Percentiles rank a stretch among this genome's conserved stretches.
These are phyloP conservation scores for Lodderomyces metapsilosis DNA, from an alignment of 1,139 yeast species.

Conservation along the genomic window DNA sequence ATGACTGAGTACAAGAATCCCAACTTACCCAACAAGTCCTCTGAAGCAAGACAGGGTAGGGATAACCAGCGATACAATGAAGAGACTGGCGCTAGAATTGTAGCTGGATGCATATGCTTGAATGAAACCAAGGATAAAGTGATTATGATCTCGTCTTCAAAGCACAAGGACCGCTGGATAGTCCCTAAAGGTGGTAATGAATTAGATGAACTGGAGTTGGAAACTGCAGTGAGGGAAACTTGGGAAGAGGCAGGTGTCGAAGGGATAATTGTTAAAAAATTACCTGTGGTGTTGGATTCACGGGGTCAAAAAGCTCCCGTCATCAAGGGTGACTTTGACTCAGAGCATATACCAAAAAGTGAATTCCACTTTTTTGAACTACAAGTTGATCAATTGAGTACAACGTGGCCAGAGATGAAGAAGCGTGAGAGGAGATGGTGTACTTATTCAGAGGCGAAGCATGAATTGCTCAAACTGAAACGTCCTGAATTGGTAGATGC, in stretches of 20 bases:
- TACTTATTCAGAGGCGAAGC: conserved; percentile 67
- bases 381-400: conserved; percentile 53
- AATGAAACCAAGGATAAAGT: conserved; percentile 57
- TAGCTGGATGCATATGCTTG: conserved; percentile 87
- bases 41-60: conserved; percentile 34
- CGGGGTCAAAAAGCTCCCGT: conserved; percentile 64
- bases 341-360: conserved; percentile 54
- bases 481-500: conserved; percentile 73
- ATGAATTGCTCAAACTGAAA: conserved; percentile 56
- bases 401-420: conserved; percentile 71
- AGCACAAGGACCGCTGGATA: conserved; percentile 71
- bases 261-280: conserved; percentile 52
- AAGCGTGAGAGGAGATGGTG: conserved; percentile 74
- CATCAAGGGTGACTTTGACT: conserved; percentile 42
- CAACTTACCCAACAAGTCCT: conserved; percentile 11
- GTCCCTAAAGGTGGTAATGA: conserved; percentile 97
- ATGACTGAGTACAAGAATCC: conserved; percentile 4
- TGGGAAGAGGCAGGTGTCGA: conserved; percentile 98
- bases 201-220: conserved; percentile 64
- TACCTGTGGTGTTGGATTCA: conserved; percentile 69
- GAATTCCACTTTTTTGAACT: conserved; percentile 87
- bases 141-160: conserved; percentile 73
- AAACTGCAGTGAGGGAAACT: conserved; percentile 79
- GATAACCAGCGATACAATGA: conserved; percentile 42
- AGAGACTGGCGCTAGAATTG: conserved; percentile 73